Conservation (phyloP, 2,329 filamentous ascomycete genomes). For the Capronia coronata region DNA sequence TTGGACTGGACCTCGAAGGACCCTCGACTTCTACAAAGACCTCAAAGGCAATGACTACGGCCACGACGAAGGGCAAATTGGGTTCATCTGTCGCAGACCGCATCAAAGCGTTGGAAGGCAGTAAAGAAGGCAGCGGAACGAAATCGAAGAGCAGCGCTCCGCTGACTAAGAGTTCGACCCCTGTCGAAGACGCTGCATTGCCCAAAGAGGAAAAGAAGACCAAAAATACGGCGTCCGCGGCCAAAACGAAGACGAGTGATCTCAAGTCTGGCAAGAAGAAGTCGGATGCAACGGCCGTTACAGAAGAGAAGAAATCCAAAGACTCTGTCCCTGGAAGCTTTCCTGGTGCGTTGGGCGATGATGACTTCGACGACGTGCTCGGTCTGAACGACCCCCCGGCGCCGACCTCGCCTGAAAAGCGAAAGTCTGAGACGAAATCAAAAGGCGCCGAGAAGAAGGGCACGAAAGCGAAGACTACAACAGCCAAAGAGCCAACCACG, state of each 20-base stretch:
- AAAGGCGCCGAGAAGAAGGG: constrained; percentile 20
- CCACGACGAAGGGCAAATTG: constrained; percentile 34
- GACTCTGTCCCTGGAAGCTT: constrained; percentile 53
- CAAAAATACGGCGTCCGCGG: constrained; percentile 33
- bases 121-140: constrained; percentile 37
- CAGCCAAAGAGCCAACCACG: constrained; percentile 25
- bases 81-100: constrained; percentile 49
- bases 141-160: constrained; percentile 36
- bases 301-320: constrained; percentile 35
- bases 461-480: constrained; percentile 31
- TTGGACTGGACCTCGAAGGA: constrained; percentile 34
- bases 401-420: constrained; percentile 19
- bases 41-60: constrained; percentile 35
- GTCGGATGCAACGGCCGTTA: constrained; percentile 24
- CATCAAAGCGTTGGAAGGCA: constrained; percentile 44
- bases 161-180: constrained; percentile 35
- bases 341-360: constrained; percentile 46
- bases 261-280: constrained; percentile 27
- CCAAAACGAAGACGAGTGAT: constrained; percentile 32
- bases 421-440: constrained; percentile 20
- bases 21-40: constrained; percentile 39
- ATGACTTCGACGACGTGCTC: constrained; percentile 37
- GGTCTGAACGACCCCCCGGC: constrained; percentile 28
- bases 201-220: constrained; percentile 40
- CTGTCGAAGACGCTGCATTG: constrained; percentile 35